Percentiles rank a stretch among this genome's conserved stretches.
Evolutionary conservation across 169 alveolate genomes (phyloP).

Genomic region (Cryptosporidium ryanae): DNA sequence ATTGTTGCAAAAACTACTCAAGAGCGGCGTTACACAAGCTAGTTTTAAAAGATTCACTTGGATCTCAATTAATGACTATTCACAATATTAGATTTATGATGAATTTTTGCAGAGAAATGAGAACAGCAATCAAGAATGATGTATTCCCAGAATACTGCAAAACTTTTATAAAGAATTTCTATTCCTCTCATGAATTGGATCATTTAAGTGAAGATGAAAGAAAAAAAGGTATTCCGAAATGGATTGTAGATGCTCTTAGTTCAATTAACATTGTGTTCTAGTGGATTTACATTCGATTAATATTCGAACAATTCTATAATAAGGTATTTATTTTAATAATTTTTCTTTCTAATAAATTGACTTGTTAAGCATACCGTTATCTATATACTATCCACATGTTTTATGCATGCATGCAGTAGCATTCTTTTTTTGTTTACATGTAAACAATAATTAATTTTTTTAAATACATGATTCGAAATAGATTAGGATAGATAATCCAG

Average conservation of each 20-base stretch:
- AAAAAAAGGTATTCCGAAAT: conserved; percentile 84
- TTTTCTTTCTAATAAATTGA: background rate
- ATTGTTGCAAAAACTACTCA: conserved; percentile 92
- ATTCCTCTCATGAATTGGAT: conserved; percentile 19
- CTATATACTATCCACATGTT: no score
- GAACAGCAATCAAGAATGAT: conserved; percentile 84
- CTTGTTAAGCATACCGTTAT: no score
- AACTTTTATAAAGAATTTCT: conserved; percentile 81
- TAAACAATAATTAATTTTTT: no score
- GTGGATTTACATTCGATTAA: background rate
- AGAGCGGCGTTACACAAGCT: conserved; percentile 88
- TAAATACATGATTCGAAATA: no score
- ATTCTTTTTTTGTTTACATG: no score
- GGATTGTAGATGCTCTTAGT: conserved; percentile 87
- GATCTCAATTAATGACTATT: conserved; percentile 88
- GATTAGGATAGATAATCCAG: no score
- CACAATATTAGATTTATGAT: conserved; percentile 92
- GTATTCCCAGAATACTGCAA: conserved; percentile 84
- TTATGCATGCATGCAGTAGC: no score
- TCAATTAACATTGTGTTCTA: conserved; percentile 38
- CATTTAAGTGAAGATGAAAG: conserved; percentile 65
- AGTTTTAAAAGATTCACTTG: conserved; percentile 86
- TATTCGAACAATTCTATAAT: background rate
- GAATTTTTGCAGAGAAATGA: conserved; percentile 85
- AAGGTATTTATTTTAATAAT: background rate